A percentile compares a stretch with the other conserved stretches of the same genome.
These are phyloP conservation scores for Sphaerulina populicola DNA, from an alignment of 2,329 filamentous ascomycete genomes.

Conservation along the genomic window DNA sequence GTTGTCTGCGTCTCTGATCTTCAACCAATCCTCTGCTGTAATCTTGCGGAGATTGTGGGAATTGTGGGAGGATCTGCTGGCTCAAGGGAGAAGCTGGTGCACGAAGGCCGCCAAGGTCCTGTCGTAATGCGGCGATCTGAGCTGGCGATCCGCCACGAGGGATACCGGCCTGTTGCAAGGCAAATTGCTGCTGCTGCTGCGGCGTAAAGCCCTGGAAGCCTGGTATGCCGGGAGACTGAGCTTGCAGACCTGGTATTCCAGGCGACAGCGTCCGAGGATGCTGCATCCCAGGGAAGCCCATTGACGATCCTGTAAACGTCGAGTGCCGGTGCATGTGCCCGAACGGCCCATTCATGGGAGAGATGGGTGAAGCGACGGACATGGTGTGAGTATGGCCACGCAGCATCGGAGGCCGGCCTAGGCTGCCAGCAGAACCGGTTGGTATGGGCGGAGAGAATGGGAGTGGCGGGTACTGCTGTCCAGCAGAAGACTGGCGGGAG, in stretches of 20 bases:
- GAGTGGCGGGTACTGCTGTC: slow-evolving; percentile 60
- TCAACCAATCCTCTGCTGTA: slow-evolving; percentile 38
- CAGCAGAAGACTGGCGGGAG: slow-evolving; percentile 65
- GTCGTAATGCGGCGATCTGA: slow-evolving; percentile 32
- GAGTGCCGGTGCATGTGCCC: slow-evolving; percentile 63
- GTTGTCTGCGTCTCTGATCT: slow-evolving; percentile 41
- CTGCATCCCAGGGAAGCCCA: slow-evolving; percentile 45
- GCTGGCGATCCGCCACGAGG: slow-evolving; percentile 40
- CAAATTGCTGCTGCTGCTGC: slow-evolving; percentile 19
- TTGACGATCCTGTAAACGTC: slow-evolving; percentile 47
- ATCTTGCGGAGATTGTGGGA: slow-evolving; percentile 26
- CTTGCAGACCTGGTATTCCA: slow-evolving; percentile 6
- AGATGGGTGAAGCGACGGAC: slow-evolving; percentile 63
- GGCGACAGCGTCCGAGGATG: slow-evolving; percentile 33
- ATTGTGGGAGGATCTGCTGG: slow-evolving; percentile 27
- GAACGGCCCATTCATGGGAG: slow-evolving; percentile 51
- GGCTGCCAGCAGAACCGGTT: slow-evolving; percentile 64
- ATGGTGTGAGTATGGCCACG: slow-evolving; percentile 44
- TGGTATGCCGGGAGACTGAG: slow-evolving; percentile 40
- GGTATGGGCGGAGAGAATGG: slow-evolving; percentile 79
- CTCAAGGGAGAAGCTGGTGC: slow-evolving; percentile 55
- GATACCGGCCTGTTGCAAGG: slow-evolving; percentile 21
- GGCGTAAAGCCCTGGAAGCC: slow-evolving; percentile 35
- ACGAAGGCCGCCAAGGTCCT: slow-evolving; percentile 23
- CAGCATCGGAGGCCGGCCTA: slow-evolving; percentile 30